Evolutionary conservation across 1,284 basidiomycete species (phyloP), one percentile per base, ranked within the genome.

Genomic region (Boletus hoseneyae): DNA sequence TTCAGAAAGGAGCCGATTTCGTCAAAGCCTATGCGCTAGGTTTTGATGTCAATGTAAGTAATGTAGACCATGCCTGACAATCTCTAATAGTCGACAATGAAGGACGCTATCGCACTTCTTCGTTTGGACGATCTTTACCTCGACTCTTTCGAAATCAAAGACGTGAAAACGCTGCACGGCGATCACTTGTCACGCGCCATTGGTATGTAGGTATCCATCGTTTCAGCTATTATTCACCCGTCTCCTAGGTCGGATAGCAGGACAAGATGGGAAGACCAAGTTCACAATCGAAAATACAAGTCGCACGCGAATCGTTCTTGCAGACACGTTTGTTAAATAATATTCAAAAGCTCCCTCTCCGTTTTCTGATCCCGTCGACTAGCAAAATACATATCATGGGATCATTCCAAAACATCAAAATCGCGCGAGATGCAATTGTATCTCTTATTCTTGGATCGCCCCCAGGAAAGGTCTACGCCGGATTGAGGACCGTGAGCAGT

Each of bases 1-100:
- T 99, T 27, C 96, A 99, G 68, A 97, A 97, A 65, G 96, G 96
- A n/a, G 91, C 93, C 18, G 96, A 99, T 70, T 99, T 99, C 66
- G 87, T 97, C 53, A 94, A 97, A 66, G 95, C 96, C 1, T 99
- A 87, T 67, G 85, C 93, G 2, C 74, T 98, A 6, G 96, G 96
- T 3, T 99, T 99, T 62, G 93, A 94, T 62, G 86, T 94, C 13
- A 91, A 94, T 64, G 92, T 92, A 61, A 62, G 85, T 32, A 3
- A 23, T 11, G 12, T 12, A 21, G 34, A 39, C 16, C 21, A 10
- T 49, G 23, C 3, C 6, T 12, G 27, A 16, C 11, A 10, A 27
- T 50, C 43, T 38, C 35, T 50, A n/a, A 53, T 38, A 12, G 18
- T 12, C 46, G 46, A 23, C 44, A 38, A 35, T 45, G 30, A 57